Evolutionary conservation across 164 flowering plant species (phyloP), one percentile per base, ranked within the genome.

Genomic region (Magnolia officinalis): DNA sequence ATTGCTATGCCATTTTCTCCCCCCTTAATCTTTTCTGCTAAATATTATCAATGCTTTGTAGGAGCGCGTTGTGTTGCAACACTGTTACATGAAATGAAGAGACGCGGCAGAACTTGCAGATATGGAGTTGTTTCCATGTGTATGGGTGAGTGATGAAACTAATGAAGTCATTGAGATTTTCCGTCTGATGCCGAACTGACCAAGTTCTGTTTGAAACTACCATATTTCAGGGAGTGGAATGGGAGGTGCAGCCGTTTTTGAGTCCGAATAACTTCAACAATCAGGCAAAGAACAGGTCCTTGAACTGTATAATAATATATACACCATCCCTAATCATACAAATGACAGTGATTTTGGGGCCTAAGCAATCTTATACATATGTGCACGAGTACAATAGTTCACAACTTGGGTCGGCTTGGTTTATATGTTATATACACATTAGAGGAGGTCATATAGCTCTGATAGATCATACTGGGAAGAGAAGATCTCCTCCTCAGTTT

Each of bases 41-140:
- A 55, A 10, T 55, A 0, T 55, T 55, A 55, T 55, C 61, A 55
- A 55, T 10, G 61, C 61, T 10, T 55, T 0, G 4, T 16, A 55
- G 61, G 61, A 16, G 61, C 61, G 0, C 61, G 18, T 16, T 55
- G 61, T 16, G 18, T 10, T 55, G 89, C 88, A 37, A 87, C 94
- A 21, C 79, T 90, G 29, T 78, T 89, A 83, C 78, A 87, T 77
- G 94, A 90, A 84, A 90, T 90, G 94, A 88, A 89, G 82, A 89
- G 92, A 9, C 87, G 92, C 7, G 94, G 94, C 18, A 86, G 79
- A 75, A 92, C 84, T 74, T 84, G 88, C 71, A 89, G 94, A 21
- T 90, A 82, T 79, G 91, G 92, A 63, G 91, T 90, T 0, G 78
- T 90, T 55, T 73, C 88, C 89, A 24, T 90, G 89, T 87, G 89